These are phyloP conservation scores for Lecanosticta acicola DNA, from an alignment of 2,329 filamentous ascomycete species.

Conservation along the genomic window DNA sequence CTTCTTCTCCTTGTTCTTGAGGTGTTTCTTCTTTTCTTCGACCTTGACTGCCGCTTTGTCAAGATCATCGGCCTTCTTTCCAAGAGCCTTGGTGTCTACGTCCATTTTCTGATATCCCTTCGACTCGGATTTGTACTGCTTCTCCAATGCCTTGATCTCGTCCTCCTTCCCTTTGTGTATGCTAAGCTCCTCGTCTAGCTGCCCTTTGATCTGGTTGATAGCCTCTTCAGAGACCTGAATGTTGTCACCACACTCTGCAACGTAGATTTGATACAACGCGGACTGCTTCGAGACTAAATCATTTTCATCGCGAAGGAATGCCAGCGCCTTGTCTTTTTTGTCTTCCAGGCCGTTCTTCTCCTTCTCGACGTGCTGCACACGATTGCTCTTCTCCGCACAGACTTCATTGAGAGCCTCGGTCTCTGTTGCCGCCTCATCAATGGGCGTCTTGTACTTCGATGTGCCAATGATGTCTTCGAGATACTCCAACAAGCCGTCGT, in stretches of 20 bases:
- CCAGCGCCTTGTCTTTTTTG: constrained; percentile 91
- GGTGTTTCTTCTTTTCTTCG: constrained; percentile 94
- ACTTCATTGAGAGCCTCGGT: constrained; percentile 91
- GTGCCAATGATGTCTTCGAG: constrained; percentile 98
- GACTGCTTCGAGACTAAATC: constrained; percentile 86
- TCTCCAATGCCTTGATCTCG: constrained; percentile 82
- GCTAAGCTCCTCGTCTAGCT: constrained; percentile 80
- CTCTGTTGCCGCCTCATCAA: constrained; percentile 86
- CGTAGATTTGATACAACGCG: constrained; percentile 85
- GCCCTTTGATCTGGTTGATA: constrained; percentile 80
- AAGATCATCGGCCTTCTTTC: constrained; percentile 85
- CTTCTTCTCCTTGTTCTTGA: constrained; percentile 87
- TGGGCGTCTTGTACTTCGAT: constrained; percentile 95
- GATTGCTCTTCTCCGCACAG: constrained; percentile 88
- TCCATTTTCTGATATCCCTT: constrained; percentile 80
- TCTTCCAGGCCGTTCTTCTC: constrained; percentile 89
- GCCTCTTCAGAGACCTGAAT: constrained; percentile 83
- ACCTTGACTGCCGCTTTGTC: constrained; percentile 97
- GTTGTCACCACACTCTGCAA: constrained; percentile 83
- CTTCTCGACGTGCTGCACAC: constrained; percentile 96
- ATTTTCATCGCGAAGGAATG: constrained; percentile 87
- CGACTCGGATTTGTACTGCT: constrained; percentile 71
- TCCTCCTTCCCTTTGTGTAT: constrained; percentile 88
- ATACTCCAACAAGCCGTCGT: constrained; percentile 93
- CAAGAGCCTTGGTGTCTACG: constrained; percentile 69